Percentiles rank a stretch among this genome's conserved stretches.
These are phyloP conservation scores for Panicum virgatum DNA, from an alignment of 202 grass and related monocot genomes.

Conservation along the genomic window DNA sequence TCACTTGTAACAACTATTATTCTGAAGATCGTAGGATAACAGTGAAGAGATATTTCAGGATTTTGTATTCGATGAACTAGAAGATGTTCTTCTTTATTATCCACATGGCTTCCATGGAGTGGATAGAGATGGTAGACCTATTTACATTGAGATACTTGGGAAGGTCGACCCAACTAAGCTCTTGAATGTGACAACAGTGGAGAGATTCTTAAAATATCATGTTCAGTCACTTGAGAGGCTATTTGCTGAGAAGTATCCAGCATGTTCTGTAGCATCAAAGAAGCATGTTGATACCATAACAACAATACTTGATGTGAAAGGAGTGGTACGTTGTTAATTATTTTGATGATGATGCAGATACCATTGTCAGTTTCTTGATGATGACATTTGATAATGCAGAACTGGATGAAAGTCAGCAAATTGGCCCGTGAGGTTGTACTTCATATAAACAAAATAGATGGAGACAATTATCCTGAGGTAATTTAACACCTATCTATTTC, in stretches of 20 bases:
- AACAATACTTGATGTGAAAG: constrained; percentile 10
- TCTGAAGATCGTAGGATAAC: not conserved
- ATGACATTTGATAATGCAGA: constrained; percentile 30
- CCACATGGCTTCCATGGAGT: not conserved
- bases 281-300: not conserved
- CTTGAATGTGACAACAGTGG: not conserved
- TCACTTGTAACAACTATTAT: not conserved
- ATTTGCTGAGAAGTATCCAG: not conserved
- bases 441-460: constrained; percentile 6
- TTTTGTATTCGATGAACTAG: not conserved
- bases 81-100: not conserved
- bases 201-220: not conserved
- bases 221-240: constrained; percentile 1
- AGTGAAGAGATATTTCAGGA: not conserved
- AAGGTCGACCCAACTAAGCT: constrained; percentile 3
- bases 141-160: constrained; percentile 7
- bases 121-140: constrained; percentile 2
- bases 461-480: not conserved
- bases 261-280: not conserved
- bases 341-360: not conserved
- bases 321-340: not conserved
- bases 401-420: constrained; percentile 66
- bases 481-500: not conserved
- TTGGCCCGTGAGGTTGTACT: constrained; percentile 53
- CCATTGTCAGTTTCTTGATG: not conserved